phyloP scores from a whole-genome alignment of 2,329 filamentous ascomycete species.

The Dactylellina haptotyla region DNA sequence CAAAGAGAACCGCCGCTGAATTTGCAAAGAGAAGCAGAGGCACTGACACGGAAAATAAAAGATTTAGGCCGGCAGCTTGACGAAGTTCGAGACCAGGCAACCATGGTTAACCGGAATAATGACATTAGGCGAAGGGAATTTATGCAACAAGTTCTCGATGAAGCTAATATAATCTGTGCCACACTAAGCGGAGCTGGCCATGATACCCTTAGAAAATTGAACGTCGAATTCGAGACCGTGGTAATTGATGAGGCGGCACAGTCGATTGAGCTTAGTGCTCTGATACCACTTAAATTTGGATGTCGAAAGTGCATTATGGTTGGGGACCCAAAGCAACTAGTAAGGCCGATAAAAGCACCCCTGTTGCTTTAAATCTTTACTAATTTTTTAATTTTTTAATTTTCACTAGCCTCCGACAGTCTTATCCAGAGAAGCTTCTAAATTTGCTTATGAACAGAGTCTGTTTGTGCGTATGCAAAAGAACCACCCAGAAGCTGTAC shows the following conservation, averaged over 20 bases:
- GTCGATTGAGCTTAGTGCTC: slow-evolving; percentile 94
- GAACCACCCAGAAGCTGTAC: slow-evolving; percentile 86
- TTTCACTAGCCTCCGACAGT: slow-evolving; percentile 78
- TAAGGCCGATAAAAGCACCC: slow-evolving; percentile 51
- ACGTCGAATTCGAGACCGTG: slow-evolving; percentile 97
- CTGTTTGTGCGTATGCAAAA: slow-evolving; percentile 98
- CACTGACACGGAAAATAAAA: slow-evolving; percentile 76
- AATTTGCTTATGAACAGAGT: slow-evolving; percentile 96
- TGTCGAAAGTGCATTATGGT: slow-evolving; percentile 97
- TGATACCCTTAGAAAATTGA: slow-evolving; percentile 94
- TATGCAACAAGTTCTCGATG: slow-evolving; percentile 90
- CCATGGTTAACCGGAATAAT: slow-evolving; percentile 80
- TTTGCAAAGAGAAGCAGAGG: slow-evolving; percentile 80
- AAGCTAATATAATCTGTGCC: slow-evolving; percentile 90
- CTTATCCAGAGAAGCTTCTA: slow-evolving; percentile 88
- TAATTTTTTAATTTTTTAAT: neutral
- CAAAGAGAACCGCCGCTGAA: slow-evolving; percentile 61
- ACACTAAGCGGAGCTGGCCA: slow-evolving; percentile 96
- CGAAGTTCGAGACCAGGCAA: slow-evolving; percentile 83
- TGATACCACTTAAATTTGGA: slow-evolving; percentile 97
- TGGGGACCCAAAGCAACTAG: slow-evolving; percentile 93
- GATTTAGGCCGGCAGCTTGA: slow-evolving; percentile 82
- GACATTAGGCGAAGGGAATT: slow-evolving; percentile 85
- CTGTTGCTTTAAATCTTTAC: neutral
- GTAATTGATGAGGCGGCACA: slow-evolving; percentile 98